These are phyloP conservation scores for Gnetum montanum DNA, from an alignment of 75 land plant species.

Conservation along the genomic window DNA sequence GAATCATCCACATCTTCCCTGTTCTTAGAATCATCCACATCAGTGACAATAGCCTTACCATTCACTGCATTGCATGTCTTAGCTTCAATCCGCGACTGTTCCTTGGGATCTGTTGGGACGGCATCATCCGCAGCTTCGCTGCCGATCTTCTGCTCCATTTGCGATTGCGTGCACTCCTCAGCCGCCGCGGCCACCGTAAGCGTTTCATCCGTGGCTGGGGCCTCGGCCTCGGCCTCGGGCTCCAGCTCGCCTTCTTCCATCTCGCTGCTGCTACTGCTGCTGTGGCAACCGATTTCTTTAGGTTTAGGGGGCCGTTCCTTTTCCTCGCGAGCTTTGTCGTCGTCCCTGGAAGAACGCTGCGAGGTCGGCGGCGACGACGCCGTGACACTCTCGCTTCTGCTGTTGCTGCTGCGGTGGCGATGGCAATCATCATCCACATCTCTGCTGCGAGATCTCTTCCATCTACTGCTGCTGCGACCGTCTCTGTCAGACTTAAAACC, in stretches of 20 bases:
- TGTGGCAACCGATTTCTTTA: background rate
- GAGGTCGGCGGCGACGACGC: background rate
- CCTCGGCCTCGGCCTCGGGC: slow-evolving; percentile 8
- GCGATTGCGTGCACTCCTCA: slow-evolving; percentile 48
- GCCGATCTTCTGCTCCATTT: slow-evolving; percentile 8
- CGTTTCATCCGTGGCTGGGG: background rate
- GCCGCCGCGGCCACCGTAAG: slow-evolving; percentile 11
- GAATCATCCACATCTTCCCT: background rate
- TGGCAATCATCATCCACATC: slow-evolving; percentile 9
- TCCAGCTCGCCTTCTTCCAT: slow-evolving; percentile 62
- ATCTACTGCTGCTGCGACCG: background rate
- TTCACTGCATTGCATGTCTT: background rate
- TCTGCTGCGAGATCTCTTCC: slow-evolving; percentile 5
- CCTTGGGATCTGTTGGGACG: background rate
- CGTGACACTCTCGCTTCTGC: background rate
- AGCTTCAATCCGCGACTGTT: background rate
- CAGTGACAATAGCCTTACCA: background rate
- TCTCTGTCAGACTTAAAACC: slow-evolving; percentile 59
- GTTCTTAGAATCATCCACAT: background rate
- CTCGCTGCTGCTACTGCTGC: slow-evolving; percentile 37
- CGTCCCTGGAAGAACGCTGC: slow-evolving; percentile 34
- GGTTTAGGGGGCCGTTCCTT: slow-evolving; percentile 11
- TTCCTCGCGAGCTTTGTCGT: slow-evolving; percentile 21
- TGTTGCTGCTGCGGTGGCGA: background rate
- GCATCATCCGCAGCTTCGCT: slow-evolving; percentile 6